Conservation (phyloP, 2,329 filamentous ascomycete genomes). For the Aspergillus tubingensis region DNA sequence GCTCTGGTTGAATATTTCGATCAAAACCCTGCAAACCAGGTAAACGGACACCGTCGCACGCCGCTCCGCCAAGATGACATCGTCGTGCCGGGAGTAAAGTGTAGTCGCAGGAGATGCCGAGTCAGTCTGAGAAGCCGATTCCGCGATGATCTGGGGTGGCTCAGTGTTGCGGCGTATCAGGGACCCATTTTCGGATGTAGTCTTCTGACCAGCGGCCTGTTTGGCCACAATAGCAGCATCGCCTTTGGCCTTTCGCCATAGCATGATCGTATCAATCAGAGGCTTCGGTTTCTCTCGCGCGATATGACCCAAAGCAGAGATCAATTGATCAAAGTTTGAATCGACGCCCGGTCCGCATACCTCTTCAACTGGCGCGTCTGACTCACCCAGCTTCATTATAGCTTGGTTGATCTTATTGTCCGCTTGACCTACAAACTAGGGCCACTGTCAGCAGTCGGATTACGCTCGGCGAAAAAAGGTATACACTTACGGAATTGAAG, state of each 20-base stretch:
- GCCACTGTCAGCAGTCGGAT: constrained; percentile 32
- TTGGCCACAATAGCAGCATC: constrained; percentile 75
- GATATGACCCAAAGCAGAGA: constrained; percentile 90
- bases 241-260: constrained; percentile 95
- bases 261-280: constrained; percentile 94
- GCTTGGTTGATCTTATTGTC: constrained; percentile 93
- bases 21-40: constrained; percentile 86
- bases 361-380: constrained; percentile 80
- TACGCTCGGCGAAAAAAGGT: neutral
- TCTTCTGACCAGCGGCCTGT: constrained; percentile 35
- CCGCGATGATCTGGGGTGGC: constrained; percentile 55
- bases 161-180: constrained; percentile 75
- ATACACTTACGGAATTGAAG: constrained; percentile 75
- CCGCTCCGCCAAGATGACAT: constrained; percentile 77
- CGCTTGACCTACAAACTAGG: constrained; percentile 87
- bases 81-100: constrained; percentile 62
- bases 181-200: constrained; percentile 44
- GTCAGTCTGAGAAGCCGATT: constrained; percentile 32
- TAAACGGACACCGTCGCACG: constrained; percentile 94
- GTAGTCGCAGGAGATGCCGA: constrained; percentile 27
- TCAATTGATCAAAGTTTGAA: constrained; percentile 87
- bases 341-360: constrained; percentile 91
- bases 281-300: constrained; percentile 92
- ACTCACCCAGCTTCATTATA: constrained; percentile 74
- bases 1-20: constrained; percentile 92